phyloP scores from a whole-genome alignment of 768 basidiomycete species.

The Tephrocybe rancida region DNA sequence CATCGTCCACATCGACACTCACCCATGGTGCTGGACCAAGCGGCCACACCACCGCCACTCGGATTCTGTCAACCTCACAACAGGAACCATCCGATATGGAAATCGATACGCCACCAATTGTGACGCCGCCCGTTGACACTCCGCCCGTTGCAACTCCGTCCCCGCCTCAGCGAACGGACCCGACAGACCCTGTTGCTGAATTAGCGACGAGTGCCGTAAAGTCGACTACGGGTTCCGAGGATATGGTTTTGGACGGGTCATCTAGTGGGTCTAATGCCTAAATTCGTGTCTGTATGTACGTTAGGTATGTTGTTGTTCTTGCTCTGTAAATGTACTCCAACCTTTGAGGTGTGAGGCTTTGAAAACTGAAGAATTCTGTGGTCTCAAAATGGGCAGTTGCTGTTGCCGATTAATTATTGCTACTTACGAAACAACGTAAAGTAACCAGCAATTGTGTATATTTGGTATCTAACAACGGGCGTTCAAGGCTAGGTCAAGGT shows the following conservation, averaged over 20 bases:
- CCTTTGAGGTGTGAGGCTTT: too few species aligned
- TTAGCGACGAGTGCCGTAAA: constrained; percentile 3
- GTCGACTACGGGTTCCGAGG: constrained; percentile 12
- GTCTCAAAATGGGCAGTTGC: too few species aligned
- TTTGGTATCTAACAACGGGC: too few species aligned
- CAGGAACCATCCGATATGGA: constrained; percentile 39
- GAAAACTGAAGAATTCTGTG: too few species aligned
- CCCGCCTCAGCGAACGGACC: constrained; percentile 19
- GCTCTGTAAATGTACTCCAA: too few species aligned
- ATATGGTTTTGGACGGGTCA: constrained; percentile 24
- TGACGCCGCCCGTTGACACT: constrained; percentile 27
- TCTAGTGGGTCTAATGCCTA: constrained; percentile 9
- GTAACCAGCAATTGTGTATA: too few species aligned
- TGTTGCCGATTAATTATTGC: too few species aligned
- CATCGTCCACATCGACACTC: constrained; percentile 51
- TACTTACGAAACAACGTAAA: too few species aligned
- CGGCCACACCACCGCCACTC: constrained; percentile 58
- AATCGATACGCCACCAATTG: constrained; percentile 37
- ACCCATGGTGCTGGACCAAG: constrained; percentile 80
- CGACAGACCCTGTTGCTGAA: neutral
- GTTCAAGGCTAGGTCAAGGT: too few species aligned
- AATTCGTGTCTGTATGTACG: too few species aligned
- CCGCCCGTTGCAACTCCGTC: neutral
- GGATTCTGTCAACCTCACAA: constrained; percentile 37
- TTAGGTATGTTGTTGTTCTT: too few species aligned